Evolutionary conservation across 208 protist species (phyloP), one percentile per base, ranked within the genome.

Genomic region (Acanthamoeba triangularis): DNA sequence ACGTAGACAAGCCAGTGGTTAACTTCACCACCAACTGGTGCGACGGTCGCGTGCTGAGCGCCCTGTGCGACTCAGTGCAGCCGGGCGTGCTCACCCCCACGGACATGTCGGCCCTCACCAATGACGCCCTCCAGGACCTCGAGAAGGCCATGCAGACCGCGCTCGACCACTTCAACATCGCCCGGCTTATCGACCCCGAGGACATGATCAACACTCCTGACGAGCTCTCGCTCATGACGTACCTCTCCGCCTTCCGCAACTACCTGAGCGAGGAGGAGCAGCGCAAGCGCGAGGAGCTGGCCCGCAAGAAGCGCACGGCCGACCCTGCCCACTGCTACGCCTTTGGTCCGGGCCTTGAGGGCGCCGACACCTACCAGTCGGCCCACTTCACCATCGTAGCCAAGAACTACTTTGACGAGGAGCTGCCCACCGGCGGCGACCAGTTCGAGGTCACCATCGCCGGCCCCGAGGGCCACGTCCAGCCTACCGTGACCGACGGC

Each of bases 171-270:
- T 97, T 95, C 52, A 84, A 93, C 93, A 95, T 95, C 23, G 72
- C 74, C 44, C 44, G 67, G 30, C 69, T 92, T 4, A 61, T 96
- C 61, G 84, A 95, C 33, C 78, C 93, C 49, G 82, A 95, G 25
- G 96, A 97, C 78, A 96, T 97, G 95, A 59, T 95, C 52, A 90
- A 96, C 33, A 63, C 80, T 13, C 93, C 95, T 69, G 96, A 97
- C 90, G 96, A 97, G 54, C 93, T 97, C 13, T 97, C 96, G 18
- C 91, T 97, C n/a, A 97, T 97, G 63, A 97, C 96, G 63, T 97
- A 97, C 88, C 52, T 97, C 20, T 95, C 95, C 2, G 94, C 94
- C 69, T 97, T 97, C 84, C 56, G 95, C 61, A 95, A 97, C 87
- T 96, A 96, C 65, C 90, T 94, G 72, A 87, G 91, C 76, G 91